These are phyloP conservation scores for Ophiostoma ulmi DNA, from an alignment of 2,329 filamentous ascomycete genomes.

Conservation along the genomic window DNA sequence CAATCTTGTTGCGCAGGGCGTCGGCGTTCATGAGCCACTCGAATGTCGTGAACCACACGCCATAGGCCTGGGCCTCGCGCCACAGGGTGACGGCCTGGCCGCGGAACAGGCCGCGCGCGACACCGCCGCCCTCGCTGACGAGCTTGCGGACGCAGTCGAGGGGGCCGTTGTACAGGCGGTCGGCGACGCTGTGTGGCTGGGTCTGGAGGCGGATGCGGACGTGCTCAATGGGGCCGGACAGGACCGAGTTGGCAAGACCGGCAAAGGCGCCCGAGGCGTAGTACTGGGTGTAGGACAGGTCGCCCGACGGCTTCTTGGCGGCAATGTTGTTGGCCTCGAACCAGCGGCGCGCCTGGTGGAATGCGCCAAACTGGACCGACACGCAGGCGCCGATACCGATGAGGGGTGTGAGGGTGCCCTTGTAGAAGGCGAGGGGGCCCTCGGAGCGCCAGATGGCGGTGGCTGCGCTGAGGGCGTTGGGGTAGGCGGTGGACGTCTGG, in stretches of 20 bases:
- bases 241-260: constrained; percentile 79
- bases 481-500: constrained; percentile 80
- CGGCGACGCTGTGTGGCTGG: constrained; percentile 75
- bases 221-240: constrained; percentile 93
- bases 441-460: constrained; percentile 81
- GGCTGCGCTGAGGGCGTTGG: constrained; percentile 73
- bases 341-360: constrained; percentile 83
- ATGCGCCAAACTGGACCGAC: constrained; percentile 97
- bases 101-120: constrained; percentile 73
- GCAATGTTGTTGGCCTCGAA: constrained; percentile 69
- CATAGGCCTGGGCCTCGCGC: constrained; percentile 91
- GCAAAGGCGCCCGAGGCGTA: constrained; percentile 88
- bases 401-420: constrained; percentile 90
- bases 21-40: constrained; percentile 96
- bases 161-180: constrained; percentile 73
- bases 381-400: constrained; percentile 96
- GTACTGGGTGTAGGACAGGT: constrained; percentile 78
- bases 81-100: constrained; percentile 79
- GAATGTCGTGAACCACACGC: constrained; percentile 89
- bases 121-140: constrained; percentile 57
- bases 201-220: constrained; percentile 94
- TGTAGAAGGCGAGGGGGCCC: constrained; percentile 91
- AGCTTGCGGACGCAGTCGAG: constrained; percentile 88
- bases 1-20: constrained; percentile 68
- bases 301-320: constrained; percentile 46